These are phyloP conservation scores for Phytophthora fragariaefolia DNA, from an alignment of 352 stramenopile genomes.

Conservation along the genomic window DNA sequence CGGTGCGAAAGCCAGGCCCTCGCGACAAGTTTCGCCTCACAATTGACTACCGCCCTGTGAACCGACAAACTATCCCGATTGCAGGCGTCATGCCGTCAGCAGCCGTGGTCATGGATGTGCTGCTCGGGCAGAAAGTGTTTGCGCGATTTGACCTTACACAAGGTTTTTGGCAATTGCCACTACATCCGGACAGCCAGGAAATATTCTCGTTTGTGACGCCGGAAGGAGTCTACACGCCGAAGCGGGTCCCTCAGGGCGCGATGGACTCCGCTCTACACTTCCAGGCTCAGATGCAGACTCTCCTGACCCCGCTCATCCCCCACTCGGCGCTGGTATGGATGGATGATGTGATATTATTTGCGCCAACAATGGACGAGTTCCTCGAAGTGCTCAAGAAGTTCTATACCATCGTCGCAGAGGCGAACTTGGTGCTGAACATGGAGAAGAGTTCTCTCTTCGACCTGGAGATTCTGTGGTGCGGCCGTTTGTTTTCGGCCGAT, in stretches of 20 bases:
- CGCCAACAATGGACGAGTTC: neutral
- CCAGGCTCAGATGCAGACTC: neutral
- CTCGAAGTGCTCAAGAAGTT: neutral
- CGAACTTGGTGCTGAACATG: neutral
- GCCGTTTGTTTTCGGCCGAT: neutral
- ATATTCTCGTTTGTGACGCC: neutral
- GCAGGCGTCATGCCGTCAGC: neutral
- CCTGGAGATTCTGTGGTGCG: neutral
- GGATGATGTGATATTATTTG: constrained; percentile 35
- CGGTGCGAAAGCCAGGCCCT: neutral
- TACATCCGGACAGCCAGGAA: neutral
- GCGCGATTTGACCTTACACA: neutral
- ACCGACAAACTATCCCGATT: neutral
- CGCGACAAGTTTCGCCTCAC: no score
- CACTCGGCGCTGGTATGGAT: constrained; percentile 28
- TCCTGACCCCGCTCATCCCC: constrained; percentile 8
- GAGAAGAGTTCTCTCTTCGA: neutral
- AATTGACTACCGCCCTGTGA: no score
- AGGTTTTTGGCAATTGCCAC: neutral
- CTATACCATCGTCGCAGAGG: neutral
- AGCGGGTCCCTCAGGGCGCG: constrained; percentile 7
- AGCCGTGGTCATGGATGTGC: neutral
- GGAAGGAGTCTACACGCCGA: neutral
- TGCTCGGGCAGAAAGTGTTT: neutral
- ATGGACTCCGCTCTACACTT: constrained; percentile 8